Conservation (phyloP, 148 eudicot species). For the Beta vulgaris region DNA sequence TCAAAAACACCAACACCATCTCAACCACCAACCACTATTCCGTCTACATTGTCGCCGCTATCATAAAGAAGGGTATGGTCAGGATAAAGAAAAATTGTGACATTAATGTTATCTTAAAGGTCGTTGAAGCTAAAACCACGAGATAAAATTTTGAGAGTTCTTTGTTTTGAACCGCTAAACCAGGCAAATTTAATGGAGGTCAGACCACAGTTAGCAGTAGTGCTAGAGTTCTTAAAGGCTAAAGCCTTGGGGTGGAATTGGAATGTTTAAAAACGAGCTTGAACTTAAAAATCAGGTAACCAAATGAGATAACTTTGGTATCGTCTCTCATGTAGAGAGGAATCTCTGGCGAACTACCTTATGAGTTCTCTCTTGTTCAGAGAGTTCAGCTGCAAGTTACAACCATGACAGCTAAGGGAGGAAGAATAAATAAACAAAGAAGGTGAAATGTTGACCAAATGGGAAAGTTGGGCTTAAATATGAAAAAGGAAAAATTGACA, state of each 20-base stretch:
- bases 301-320: constrained; percentile 31
- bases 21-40: too few relatives aligned
- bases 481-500: too few relatives aligned
- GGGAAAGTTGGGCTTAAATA: too few relatives aligned
- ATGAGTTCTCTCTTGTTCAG: constrained; percentile 34
- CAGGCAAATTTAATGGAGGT: constrained; percentile 70
- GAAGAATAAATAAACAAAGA: too few relatives aligned
- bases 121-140: constrained; percentile 53
- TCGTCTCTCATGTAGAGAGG: constrained; percentile 22
- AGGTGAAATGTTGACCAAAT: too few relatives aligned
- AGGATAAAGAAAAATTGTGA: constrained; percentile 63
- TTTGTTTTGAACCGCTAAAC: constrained; percentile 52
- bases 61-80: too few relatives aligned
- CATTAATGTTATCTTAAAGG: constrained; percentile 18
- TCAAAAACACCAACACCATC: too few relatives aligned
- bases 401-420: too few relatives aligned
- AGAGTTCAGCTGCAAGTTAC: constrained; percentile 31
- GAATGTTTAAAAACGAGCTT: constrained; percentile 49
- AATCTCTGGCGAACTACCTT: constrained; percentile 36
- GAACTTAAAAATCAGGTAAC: constrained; percentile 25
- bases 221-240: constrained; percentile 21
- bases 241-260: constrained; percentile 38
- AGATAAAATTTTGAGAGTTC: constrained; percentile 38
- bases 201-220: constrained; percentile 10
- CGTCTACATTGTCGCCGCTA: too few relatives aligned